Conservation (phyloP, 2,329 filamentous ascomycete species). For the Penicillium corylophilum region DNA sequence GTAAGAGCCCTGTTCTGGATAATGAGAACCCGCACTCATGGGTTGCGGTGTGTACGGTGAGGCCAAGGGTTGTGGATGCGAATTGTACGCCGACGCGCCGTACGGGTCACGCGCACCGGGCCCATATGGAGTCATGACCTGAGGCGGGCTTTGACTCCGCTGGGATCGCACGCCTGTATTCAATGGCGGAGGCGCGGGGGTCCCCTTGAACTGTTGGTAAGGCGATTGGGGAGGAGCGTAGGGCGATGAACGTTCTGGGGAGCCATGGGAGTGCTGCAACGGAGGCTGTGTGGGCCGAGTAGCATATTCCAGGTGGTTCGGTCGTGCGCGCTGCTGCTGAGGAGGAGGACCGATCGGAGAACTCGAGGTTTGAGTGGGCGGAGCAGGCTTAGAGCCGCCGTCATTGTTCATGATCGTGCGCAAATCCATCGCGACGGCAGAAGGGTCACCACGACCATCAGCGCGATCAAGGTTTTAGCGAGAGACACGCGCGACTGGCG, state of each 20-base stretch:
- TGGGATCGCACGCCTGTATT: slow-evolving; percentile 32
- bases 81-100: slow-evolving; percentile 30
- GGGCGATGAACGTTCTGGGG: slow-evolving; percentile 43
- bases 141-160: slow-evolving; percentile 34
- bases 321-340: slow-evolving; percentile 28
- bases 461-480: slow-evolving; percentile 18
- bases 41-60: slow-evolving; percentile 43
- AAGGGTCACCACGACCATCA: slow-evolving; percentile 20
- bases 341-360: slow-evolving; percentile 29
- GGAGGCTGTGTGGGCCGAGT: slow-evolving; percentile 41
- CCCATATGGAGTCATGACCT: slow-evolving; percentile 31
- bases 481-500: slow-evolving; percentile 11
- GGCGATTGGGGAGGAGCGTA: slow-evolving; percentile 42
- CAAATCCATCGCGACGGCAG: slow-evolving; percentile 49
- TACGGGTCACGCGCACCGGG: slow-evolving; percentile 38
- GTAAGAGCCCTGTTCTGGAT: slow-evolving; percentile 37
- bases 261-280: slow-evolving; percentile 47
- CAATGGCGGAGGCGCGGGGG: slow-evolving; percentile 28
- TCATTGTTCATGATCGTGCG: slow-evolving; percentile 54
- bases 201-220: slow-evolving; percentile 36
- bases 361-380: slow-evolving; percentile 31
- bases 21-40: slow-evolving; percentile 30
- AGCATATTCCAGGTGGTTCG: slow-evolving; percentile 29
- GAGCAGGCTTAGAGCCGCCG: slow-evolving; percentile 32
- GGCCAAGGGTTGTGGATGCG: slow-evolving; percentile 32